Conservation (phyloP, 2,329 filamentous ascomycete species). For the Pseudogymnoascus sp. region DNA sequence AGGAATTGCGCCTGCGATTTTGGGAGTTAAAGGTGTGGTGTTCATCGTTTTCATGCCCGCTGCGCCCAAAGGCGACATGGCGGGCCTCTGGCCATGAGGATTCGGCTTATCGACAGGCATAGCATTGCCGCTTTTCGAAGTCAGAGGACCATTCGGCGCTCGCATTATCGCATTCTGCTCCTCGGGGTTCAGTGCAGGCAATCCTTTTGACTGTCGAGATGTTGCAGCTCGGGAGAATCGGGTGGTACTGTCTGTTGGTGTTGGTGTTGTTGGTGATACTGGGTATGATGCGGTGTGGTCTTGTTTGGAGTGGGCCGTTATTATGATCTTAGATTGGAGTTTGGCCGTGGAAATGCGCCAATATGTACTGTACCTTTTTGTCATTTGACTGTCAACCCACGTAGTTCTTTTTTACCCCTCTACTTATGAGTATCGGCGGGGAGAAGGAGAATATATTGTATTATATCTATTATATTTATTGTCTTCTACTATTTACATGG, state of each 20-base stretch:
- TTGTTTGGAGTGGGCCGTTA: constrained; percentile 7
- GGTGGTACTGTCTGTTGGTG: constrained; percentile 13
- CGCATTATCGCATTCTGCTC: constrained; percentile 38
- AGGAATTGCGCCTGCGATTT: constrained; percentile 36
- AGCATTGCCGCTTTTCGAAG: constrained; percentile 22
- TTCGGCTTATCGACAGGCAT: constrained; percentile 45
- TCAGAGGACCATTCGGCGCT: constrained; percentile 26
- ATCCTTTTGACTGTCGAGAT: constrained; percentile 12
- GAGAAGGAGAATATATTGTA: not conserved
- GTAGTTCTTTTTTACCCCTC: not conserved
- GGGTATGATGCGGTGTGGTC: constrained; percentile 6
- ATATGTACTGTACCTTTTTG: constrained; percentile 1
- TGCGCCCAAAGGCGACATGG: constrained; percentile 61
- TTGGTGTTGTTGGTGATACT: constrained; percentile 12
- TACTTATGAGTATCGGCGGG: not conserved
- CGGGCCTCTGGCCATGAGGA: constrained; percentile 45
- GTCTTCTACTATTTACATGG: not conserved
- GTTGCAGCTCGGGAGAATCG: constrained; percentile 17
- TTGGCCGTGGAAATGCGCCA: constrained; percentile 1
- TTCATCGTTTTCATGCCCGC: constrained; percentile 45
- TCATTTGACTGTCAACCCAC: not conserved
- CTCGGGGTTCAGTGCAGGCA: not conserved
- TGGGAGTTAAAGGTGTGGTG: constrained; percentile 50
- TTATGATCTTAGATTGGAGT: constrained; percentile 6
- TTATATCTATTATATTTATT: not conserved